These are phyloP conservation scores for Rhytidiadelphus loreus DNA, from an alignment of 225 moss, liverwort and hornwort species.

Conservation along the genomic window DNA sequence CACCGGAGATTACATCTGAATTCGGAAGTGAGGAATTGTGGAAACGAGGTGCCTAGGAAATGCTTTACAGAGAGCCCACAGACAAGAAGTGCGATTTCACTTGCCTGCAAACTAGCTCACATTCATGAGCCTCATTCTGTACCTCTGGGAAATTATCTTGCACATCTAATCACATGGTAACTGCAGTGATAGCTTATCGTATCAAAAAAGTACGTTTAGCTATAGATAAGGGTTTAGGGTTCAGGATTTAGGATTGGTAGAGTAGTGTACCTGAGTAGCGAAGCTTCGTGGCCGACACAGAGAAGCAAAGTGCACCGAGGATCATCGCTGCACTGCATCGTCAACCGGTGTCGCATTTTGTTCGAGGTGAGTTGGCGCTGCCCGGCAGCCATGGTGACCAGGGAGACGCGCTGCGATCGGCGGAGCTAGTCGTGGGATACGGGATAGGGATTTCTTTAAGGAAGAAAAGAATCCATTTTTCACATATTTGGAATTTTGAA, in stretches of 20 bases:
- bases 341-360: slow-evolving; percentile 19
- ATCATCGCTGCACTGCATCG: slow-evolving; percentile 31
- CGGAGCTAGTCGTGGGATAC: slow-evolving; percentile 41
- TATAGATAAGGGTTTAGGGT: too few relatives aligned
- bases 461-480: neutral
- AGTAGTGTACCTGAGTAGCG: neutral
- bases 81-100: neutral
- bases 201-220: neutral
- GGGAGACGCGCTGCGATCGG: slow-evolving; percentile 32
- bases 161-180: neutral
- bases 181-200: neutral
- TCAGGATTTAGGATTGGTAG: neutral
- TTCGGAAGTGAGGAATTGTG: neutral
- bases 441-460: too few relatives aligned
- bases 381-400: slow-evolving; percentile 47
- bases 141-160: neutral
- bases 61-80: neutral
- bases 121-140: neutral
- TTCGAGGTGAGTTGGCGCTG: slow-evolving; percentile 15
- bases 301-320: slow-evolving; percentile 53
- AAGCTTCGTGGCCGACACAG: slow-evolving; percentile 49
- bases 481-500: neutral
- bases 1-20: neutral
- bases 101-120: neutral
- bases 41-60: neutral